A percentile compares a stretch with the other conserved stretches of the same genome.
Conservation (phyloP, 495 filamentous ascomycete genomes). For the Lophiotrema nucula region DNA sequence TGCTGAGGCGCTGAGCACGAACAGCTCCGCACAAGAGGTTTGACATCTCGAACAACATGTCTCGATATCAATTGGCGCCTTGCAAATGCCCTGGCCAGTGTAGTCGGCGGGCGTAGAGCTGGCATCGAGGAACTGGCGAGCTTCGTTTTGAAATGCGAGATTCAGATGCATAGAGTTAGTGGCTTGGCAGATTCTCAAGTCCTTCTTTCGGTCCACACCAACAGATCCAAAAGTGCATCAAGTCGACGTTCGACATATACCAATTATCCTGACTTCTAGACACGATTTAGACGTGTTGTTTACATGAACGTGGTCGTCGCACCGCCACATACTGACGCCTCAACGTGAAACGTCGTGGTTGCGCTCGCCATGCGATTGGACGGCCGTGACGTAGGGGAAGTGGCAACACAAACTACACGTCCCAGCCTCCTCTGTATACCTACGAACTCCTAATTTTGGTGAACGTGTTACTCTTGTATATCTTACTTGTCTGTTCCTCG, state of each 20-base stretch:
- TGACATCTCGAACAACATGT: neutral
- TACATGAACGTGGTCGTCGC: neutral
- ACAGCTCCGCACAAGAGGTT: constrained; percentile 9
- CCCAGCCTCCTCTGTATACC: constrained; percentile 11
- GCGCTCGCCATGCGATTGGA: constrained; percentile 12
- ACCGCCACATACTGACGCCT: neutral
- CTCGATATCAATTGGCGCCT: constrained; percentile 1
- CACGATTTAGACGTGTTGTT: neutral
- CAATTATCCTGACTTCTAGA: neutral
- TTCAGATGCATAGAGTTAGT: neutral
- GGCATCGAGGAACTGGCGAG: constrained; percentile 16
- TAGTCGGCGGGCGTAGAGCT: constrained; percentile 6
- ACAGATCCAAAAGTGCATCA: neutral
- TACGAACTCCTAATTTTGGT: no score
- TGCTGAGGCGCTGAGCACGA: constrained; percentile 23
- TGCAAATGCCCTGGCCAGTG: neutral
- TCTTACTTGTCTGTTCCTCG: neutral
- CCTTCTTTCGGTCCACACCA: no score
- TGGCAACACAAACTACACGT: constrained; percentile 9
- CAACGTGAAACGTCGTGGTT: neutral
- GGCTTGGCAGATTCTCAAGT: neutral
- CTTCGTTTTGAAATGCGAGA: neutral
- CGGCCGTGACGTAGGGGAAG: constrained; percentile 1
- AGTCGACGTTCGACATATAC: neutral
- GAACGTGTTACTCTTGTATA: no score